Evolutionary conservation across 1,139 yeast species (phyloP).

Genomic region (Blastobotrys indianensis): DNA sequence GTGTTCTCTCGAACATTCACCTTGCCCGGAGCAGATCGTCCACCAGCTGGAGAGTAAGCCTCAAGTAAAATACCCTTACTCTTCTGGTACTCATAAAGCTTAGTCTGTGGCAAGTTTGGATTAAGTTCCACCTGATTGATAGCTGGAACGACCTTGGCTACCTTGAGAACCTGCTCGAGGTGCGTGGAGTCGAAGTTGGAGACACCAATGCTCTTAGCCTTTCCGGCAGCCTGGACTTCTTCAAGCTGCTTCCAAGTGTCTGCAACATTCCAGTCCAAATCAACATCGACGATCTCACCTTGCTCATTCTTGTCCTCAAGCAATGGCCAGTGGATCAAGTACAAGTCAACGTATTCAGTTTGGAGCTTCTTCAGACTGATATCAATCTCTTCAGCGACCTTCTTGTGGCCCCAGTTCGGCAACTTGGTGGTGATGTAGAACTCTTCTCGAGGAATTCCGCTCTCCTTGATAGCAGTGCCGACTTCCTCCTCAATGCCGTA

Average conservation of each 20-base stretch:
- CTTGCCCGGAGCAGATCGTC: constrained; percentile 18
- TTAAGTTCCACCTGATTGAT: constrained; percentile 73
- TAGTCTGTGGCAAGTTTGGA: constrained; percentile 65
- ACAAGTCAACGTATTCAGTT: constrained; percentile 74
- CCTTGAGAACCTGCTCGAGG: constrained; percentile 46
- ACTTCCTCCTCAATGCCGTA: constrained; percentile 62
- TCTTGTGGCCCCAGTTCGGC: constrained; percentile 45
- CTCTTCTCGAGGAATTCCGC: constrained; percentile 46
- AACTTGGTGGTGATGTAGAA: constrained; percentile 52
- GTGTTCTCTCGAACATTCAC: constrained; percentile 36
- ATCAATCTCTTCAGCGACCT: constrained; percentile 53
- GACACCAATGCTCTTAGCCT: constrained; percentile 66
- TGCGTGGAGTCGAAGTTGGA: constrained; percentile 59
- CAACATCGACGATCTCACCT: constrained; percentile 38
- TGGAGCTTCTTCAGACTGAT: constrained; percentile 59
- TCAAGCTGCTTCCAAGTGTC: constrained; percentile 62
- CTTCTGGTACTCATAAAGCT: constrained; percentile 50
- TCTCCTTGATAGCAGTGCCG: constrained; percentile 47
- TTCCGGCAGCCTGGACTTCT: constrained; percentile 45
- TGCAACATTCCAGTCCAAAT: constrained; percentile 49
- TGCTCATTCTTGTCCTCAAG: constrained; percentile 34
- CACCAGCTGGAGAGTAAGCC: constrained; percentile 67
- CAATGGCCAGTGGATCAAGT: constrained; percentile 83
- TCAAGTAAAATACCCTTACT: constrained; percentile 52
- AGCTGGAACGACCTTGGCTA: constrained; percentile 54